Base-by-base conservation (phyloP, 768 basidiomycete species). In the Zangia roseola region DNA sequence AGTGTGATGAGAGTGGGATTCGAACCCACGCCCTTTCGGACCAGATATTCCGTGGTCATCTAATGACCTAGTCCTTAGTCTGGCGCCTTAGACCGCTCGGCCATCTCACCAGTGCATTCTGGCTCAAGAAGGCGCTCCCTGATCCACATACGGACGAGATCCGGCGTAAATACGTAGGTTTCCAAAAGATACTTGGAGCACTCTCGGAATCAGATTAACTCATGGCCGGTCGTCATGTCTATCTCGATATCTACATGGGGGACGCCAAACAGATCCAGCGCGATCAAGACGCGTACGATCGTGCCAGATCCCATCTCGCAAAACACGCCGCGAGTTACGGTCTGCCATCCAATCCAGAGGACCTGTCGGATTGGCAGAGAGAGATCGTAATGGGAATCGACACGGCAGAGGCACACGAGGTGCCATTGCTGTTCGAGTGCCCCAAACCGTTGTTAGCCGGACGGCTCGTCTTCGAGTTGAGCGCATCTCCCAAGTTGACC, bases 21-120 rank as follows among this genome's bases (percentile, higher is more conserved):
- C 67, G 68, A 69, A 69, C 69, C 66, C 68, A 69, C 70, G 68
- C 70, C 70, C 69, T 67, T 67, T 67, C 65, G 67, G 65, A 69
- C 65, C 65, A 67, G 65, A 67, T 67, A 54, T 40, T 16, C 50
- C 17, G 21, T 26, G 62, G 59, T 62, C 62, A 65, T 60, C 55
- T 2, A n/a, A 59, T 58, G 62, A 64, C 64, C 62, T 67, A 23
- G 8, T 69, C 73, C 76, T 76, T 77, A 78, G 77, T 79, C 77
- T 77, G 77, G 78, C 77, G 77, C 77, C 78, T 76, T 78, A 70
- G 76, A 78, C 77, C 78, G 74, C 78, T 78, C 77, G 78, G 78
- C 77, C 78, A 79, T 77, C 74, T 76, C 56, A 45, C 64, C 55
- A 0, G 20, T 21, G 8, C 3, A 2, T 1, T 28, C 28, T 6